Percentiles rank a stretch among this genome's conserved stretches.
Evolutionary conservation across 2,329 filamentous ascomycete species (phyloP).

Genomic region (Mycogone perniciosa): DNA sequence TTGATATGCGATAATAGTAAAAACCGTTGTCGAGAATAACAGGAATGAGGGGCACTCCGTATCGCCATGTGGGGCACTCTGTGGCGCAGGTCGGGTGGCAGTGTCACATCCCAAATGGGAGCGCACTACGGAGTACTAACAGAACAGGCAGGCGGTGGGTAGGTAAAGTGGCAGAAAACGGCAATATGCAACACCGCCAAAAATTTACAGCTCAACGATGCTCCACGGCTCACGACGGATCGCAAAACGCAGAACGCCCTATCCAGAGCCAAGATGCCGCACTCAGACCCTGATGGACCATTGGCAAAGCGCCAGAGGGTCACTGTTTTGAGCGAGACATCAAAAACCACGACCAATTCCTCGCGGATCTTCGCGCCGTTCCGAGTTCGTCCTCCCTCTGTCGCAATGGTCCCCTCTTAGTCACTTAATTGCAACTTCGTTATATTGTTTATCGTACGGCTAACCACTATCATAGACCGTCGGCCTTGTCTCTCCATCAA

Average conservation of each 20-base stretch:
- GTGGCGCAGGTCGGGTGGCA: neutral
- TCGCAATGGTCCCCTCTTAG: neutral
- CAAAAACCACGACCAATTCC: slow-evolving; percentile 38
- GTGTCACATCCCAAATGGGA: neutral
- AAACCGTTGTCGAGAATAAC: neutral
- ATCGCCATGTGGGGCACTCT: neutral
- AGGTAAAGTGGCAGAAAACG: slow-evolving; percentile 19
- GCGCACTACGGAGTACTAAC: neutral
- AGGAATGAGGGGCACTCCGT: neutral
- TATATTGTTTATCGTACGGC: neutral
- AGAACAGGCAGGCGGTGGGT: neutral
- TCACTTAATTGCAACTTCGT: neutral
- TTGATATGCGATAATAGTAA: neutral
- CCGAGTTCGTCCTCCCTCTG: slow-evolving; percentile 54
- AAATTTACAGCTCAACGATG: slow-evolving; percentile 17
- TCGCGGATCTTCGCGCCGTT: slow-evolving; percentile 92
- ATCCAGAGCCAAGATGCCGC: slow-evolving; percentile 41
- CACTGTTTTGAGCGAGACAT: slow-evolving; percentile 31
- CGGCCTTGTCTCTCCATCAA: slow-evolving; percentile 84
- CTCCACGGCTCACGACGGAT: slow-evolving; percentile 8
- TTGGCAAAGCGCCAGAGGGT: slow-evolving; percentile 73
- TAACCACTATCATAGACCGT: slow-evolving; percentile 58
- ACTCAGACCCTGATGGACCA: slow-evolving; percentile 54
- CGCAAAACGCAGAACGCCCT: slow-evolving; percentile 7
- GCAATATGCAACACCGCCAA: slow-evolving; percentile 19